A percentile compares a stretch with the other conserved stretches of the same genome.
Conservation (phyloP, 164 flowering plant species). For the Paratinospora sagittata region DNA sequence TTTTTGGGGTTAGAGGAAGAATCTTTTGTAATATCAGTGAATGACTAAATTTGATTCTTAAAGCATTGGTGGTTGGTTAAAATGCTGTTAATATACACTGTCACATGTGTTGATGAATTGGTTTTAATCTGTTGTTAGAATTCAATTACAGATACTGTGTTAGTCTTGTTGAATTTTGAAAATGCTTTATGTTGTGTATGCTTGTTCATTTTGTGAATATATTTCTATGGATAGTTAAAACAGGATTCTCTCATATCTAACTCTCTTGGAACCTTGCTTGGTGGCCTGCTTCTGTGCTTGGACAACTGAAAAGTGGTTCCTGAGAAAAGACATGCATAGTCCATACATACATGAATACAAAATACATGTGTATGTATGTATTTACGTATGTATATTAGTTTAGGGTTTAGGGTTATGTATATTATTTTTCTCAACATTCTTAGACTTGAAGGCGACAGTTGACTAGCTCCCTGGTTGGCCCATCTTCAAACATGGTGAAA, state of each 20-base stretch:
- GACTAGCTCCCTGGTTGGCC: no score
- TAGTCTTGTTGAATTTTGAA: background rate
- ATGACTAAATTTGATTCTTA: background rate
- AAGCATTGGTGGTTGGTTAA: background rate
- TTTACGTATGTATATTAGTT: no score
- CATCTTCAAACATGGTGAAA: no score
- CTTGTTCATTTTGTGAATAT: background rate
- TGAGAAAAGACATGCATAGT: no score
- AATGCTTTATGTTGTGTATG: background rate
- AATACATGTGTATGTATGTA: no score
- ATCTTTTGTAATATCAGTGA: background rate
- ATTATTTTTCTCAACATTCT: no score
- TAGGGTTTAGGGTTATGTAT: no score
- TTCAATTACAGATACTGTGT: background rate
- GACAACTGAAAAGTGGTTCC: no score
- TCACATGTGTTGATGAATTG: constrained; percentile 4
- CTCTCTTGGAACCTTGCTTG: background rate
- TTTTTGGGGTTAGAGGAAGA: background rate
- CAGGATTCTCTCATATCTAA: background rate
- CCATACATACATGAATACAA: no score
- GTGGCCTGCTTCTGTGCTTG: no score
- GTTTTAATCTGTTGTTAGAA: constrained; percentile 2
- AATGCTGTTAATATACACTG: constrained; percentile 6
- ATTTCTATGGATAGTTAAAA: background rate
- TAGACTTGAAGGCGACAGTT: no score